Evolutionary conservation across 2,329 filamentous ascomycete species (phyloP), one percentile per base, ranked within the genome.

Genomic region (Daldinia sp.): DNA sequence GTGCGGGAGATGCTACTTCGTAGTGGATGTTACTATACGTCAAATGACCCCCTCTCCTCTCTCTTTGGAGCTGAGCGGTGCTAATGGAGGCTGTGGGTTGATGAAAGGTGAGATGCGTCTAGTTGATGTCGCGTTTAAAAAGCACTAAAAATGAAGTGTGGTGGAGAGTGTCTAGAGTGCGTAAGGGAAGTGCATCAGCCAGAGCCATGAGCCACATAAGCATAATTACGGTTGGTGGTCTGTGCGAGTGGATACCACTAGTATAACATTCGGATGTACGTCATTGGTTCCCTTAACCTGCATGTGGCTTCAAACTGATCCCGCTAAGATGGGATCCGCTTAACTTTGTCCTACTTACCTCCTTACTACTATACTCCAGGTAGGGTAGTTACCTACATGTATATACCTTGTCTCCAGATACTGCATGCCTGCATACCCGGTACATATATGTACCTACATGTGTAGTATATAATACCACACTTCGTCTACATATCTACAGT

Each of bases 51-150:
- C 60, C 63, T 65, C 65, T 58, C 65, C 56, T 61, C 28, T 59
- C 54, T 57, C 54, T 39, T 48, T 69, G 60, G 58, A 68, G 61
- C 63, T 64, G 60, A 53, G 59, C 66, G 55, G 50, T 63, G 65
- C 55, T 65, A 64, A 63, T 51, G 54, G 42, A 59, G 56, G 56
- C 42, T 60, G 15, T 53, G 20, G 59, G 39, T 65, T 70, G 70
- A 72, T 67, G 56, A 56, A 60, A 67, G 63, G 62, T 55, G 50
- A 55, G 61, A 69, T 65, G 63, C 61, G 26, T 73, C 62, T 72
- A 72, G 65, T 67, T 63, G 69, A 63, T 62, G 73, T 73, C 69
- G 73, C 72, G 73, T 68, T 70, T 55, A 63, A 67, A 66, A 69
- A 60, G 63, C 60, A 60, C 63, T 69, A 69, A 67, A 71, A 70